Evolutionary conservation across 768 basidiomycete species (phyloP).

Genomic region (Auricularia sp.): DNA sequence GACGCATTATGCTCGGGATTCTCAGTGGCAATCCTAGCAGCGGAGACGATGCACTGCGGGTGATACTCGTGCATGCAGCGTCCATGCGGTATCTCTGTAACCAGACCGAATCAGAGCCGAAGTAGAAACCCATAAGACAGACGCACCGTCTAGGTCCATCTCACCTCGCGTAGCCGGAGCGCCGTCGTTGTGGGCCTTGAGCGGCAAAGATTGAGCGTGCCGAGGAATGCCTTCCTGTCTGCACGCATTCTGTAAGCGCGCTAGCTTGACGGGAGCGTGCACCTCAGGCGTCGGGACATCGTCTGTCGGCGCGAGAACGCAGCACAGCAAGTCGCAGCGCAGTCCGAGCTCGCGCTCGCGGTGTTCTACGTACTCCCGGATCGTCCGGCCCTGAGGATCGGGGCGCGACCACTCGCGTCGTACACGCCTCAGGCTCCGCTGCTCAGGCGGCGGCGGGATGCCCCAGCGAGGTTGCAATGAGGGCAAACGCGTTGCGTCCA

Average conservation of each 20-base stretch:
- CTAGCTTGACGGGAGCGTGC: slow-evolving; percentile 13
- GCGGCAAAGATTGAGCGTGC: no score
- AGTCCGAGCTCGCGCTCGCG: slow-evolving; percentile 63
- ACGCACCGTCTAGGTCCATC: no score
- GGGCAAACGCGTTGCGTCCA: not conserved
- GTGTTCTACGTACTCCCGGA: slow-evolving; percentile 65
- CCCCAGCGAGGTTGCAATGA: not conserved
- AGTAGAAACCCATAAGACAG: no score
- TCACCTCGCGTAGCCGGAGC: no score
- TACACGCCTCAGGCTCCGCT: not conserved
- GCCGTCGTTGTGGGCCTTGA: no score
- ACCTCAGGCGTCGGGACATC: slow-evolving; percentile 46
- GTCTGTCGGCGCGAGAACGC: slow-evolving; percentile 66
- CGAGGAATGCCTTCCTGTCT: not conserved
- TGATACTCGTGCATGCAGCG: slow-evolving; percentile 64
- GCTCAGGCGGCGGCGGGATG: not conserved
- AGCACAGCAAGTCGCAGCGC: slow-evolving; percentile 62
- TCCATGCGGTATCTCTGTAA: no score
- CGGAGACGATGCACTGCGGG: slow-evolving; percentile 57
- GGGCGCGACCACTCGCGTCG: slow-evolving; percentile 46
- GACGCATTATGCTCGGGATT: not conserved
- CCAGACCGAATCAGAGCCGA: no score
- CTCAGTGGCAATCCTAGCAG: slow-evolving; percentile 42
- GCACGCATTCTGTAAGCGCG: not conserved
- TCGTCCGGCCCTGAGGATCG: slow-evolving; percentile 53